Percentiles rank a stretch among this genome's conserved stretches.
These are phyloP conservation scores for Crithidia sp. DNA, from an alignment of 208 protist species.

Conservation along the genomic window DNA sequence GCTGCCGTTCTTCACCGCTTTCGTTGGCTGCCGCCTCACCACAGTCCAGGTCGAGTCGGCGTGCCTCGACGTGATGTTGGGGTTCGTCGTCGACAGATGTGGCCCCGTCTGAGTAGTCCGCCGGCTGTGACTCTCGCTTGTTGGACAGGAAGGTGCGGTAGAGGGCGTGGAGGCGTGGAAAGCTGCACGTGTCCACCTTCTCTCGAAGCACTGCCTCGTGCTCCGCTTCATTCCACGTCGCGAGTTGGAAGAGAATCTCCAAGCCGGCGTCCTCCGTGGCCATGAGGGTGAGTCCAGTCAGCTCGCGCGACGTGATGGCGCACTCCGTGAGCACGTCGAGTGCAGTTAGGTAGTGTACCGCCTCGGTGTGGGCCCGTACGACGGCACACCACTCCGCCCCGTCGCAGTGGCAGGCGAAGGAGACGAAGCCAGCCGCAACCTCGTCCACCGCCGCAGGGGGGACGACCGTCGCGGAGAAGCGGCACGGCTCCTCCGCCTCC, in stretches of 20 bases:
- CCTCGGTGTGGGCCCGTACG: conserved; percentile 16
- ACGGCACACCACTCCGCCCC: conserved; percentile 29
- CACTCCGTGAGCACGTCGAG: conserved; percentile 15
- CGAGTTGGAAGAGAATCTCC: conserved; percentile 23
- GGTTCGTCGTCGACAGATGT: not conserved
- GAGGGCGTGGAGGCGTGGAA: conserved; percentile 14
- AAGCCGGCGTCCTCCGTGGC: conserved; percentile 19
- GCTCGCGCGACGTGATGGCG: conserved; percentile 6
- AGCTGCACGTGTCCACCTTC: conserved; percentile 6
- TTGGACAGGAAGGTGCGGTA: conserved; percentile 17
- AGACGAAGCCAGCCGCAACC: not conserved
- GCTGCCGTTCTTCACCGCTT: conserved; percentile 11
- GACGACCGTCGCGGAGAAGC: not conserved
- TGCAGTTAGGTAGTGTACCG: conserved; percentile 17
- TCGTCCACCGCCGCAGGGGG: not conserved
- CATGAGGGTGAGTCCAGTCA: conserved; percentile 27
- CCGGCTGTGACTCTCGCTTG: not conserved
- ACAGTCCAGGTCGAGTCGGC: conserved; percentile 5
- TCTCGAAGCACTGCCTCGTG: conserved; percentile 14
- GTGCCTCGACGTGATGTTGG: conserved; percentile 1
- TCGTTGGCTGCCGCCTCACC: not conserved
- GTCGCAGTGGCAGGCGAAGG: conserved; percentile 11
- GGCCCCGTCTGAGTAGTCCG: not conserved
- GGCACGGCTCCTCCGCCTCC: not conserved
- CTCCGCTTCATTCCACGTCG: conserved; percentile 3